These are phyloP conservation scores for Euphorbia peplus DNA, from an alignment of 345 rosid species.

Conservation along the genomic window DNA sequence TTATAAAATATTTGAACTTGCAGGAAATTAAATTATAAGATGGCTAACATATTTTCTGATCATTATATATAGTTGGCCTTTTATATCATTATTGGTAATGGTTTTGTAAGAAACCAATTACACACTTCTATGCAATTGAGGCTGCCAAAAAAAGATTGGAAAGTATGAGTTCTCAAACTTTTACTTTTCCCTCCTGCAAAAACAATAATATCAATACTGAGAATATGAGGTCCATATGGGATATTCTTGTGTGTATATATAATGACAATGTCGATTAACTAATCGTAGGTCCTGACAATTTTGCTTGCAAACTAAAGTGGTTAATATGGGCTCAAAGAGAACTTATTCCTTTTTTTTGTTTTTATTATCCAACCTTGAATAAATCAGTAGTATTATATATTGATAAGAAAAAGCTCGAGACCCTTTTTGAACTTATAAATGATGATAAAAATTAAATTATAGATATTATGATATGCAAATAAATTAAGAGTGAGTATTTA, in stretches of 20 bases:
- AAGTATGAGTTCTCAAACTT: not conserved
- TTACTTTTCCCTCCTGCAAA: not conserved
- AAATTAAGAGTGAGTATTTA: not conserved
- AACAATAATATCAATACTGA: not conserved
- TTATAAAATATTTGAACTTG: no score
- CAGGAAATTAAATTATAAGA: no score
- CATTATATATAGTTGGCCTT: not conserved
- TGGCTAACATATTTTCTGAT: no score
- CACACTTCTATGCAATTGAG: not conserved
- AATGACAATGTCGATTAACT: slow-evolving; percentile 8
- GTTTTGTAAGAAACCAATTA: not conserved
- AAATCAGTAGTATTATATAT: not conserved
- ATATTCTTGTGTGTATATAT: not conserved
- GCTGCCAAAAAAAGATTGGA: no score
- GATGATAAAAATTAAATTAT: no score
- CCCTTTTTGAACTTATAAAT: no score
- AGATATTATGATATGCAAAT: no score
- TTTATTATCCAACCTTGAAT: not conserved
- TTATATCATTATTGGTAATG: not conserved
- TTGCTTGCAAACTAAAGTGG: not conserved
- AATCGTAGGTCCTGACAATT: slow-evolving; percentile 9
- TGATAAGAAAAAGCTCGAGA: not conserved
- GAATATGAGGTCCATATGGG: not conserved
- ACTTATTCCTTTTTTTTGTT: not conserved
- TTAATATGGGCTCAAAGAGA: not conserved